phyloP scores from a whole-genome alignment of 306 rosid genomes.

The Vigna unguiculata region DNA sequence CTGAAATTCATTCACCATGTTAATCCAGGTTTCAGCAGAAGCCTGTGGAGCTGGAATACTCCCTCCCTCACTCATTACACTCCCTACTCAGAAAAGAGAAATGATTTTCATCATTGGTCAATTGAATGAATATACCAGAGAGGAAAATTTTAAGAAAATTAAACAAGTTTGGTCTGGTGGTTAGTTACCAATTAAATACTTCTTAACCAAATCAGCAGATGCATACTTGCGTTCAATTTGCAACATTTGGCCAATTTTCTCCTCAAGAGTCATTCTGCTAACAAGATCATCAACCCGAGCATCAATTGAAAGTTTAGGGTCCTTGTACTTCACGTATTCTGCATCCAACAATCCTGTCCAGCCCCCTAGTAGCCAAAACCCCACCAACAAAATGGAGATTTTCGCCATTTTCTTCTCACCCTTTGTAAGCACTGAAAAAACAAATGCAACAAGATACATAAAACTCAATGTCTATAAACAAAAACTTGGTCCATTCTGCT shows the following conservation, averaged over 20 bases:
- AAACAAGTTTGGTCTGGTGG: too few species aligned
- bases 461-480: slow-evolving; percentile 3
- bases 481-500: neutral
- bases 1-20: slow-evolving; percentile 62
- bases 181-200: slow-evolving; percentile 50
- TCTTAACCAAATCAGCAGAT: slow-evolving; percentile 36
- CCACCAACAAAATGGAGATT: slow-evolving; percentile 30
- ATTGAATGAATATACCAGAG: slow-evolving; percentile 18
- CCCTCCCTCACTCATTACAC: slow-evolving; percentile 65
- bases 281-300: slow-evolving; percentile 47
- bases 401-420: slow-evolving; percentile 40
- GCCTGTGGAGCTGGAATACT: slow-evolving; percentile 56
- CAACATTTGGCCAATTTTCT: slow-evolving; percentile 61
- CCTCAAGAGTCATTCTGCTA: slow-evolving; percentile 49
- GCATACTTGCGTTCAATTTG: slow-evolving; percentile 55
- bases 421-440: slow-evolving; percentile 21
- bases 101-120: neutral
- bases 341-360: slow-evolving; percentile 38
- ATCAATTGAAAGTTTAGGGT: slow-evolving; percentile 45
- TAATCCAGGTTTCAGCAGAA: slow-evolving; percentile 58
- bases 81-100: slow-evolving; percentile 46
- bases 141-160: neutral
- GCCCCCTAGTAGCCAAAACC: slow-evolving; percentile 38
- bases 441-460: slow-evolving; percentile 7
- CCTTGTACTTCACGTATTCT: slow-evolving; percentile 47